Percentiles rank a stretch among this genome's conserved stretches.
Evolutionary conservation across 352 stramenopile species (phyloP).

Genomic region (Phytophthora melonis): DNA sequence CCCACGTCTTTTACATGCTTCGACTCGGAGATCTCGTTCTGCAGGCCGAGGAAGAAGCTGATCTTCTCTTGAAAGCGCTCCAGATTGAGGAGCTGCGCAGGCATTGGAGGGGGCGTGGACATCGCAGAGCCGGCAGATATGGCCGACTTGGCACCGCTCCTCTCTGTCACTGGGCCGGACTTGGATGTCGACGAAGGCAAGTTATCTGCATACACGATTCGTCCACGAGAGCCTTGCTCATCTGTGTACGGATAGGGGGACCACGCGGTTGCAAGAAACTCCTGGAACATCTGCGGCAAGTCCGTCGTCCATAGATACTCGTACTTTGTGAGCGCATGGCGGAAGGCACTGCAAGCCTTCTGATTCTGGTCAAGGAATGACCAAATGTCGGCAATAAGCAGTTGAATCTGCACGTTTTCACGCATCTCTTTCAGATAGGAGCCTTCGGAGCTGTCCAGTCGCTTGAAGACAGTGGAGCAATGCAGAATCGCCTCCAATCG

Average conservation of each 20-base stretch:
- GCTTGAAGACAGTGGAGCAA: conserved; percentile 78
- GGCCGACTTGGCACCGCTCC: conserved; percentile 12
- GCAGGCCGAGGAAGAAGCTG: conserved; percentile 85
- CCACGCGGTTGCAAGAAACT: conserved; percentile 85
- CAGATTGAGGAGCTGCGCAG: conserved; percentile 80
- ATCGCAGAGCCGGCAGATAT: conserved; percentile 33
- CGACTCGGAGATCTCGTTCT: conserved; percentile 92
- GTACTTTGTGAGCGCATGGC: conserved; percentile 87
- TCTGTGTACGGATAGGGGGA: conserved; percentile 46
- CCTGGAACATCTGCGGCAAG: conserved; percentile 86
- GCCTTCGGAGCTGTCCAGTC: conserved; percentile 88
- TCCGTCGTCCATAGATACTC: conserved; percentile 94
- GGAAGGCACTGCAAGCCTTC: conserved; percentile 61
- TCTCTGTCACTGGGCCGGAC: conserved; percentile 7
- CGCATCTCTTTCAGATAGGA: conserved; percentile 92
- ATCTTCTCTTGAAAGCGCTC: conserved; percentile 93
- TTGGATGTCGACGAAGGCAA: conserved; percentile 32
- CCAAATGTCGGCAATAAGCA: conserved; percentile 84
- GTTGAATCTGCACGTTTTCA: conserved; percentile 82
- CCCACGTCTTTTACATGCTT: conserved; percentile 90
- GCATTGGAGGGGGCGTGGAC: conserved; percentile 59
- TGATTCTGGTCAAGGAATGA: conserved; percentile 87
- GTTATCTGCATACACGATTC: conserved; percentile 41
- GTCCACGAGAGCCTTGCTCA: conserved; percentile 24
- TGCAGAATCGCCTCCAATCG: conserved; percentile 77